Base-by-base conservation (phyloP, 768 basidiomycete genomes). In the Fomitopsis serialis region DNA sequence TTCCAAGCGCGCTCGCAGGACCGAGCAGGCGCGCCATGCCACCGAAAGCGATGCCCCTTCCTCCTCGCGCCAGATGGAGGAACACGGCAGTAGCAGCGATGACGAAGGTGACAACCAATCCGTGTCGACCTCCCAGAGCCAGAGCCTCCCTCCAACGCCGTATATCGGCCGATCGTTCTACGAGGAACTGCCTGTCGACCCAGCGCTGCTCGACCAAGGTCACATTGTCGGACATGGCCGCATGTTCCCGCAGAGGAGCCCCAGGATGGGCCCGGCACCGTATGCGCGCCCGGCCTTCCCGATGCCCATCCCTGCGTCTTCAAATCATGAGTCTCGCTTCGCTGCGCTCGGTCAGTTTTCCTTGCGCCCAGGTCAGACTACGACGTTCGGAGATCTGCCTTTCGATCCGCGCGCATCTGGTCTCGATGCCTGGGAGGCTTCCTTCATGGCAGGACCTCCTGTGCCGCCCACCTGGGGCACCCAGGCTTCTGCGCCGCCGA, bases 11-110 rank as follows among this genome's bases (percentile, higher is more conserved):
- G 11, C n/a, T n/a, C n/a, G n/a, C n/a, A 45, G 81, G 79, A n/a
- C n/a, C n/a, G n/a, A n/a, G 60, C 78, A 84, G 29, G 74, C 74
- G 46, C 69, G 68, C 27, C 78, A 72, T 56, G 66, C 57, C 32
- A 63, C 63, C n/a, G n/a, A n/a, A n/a, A n/a, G n/a, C n/a, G n/a
- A n/a, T n/a, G n/a, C n/a, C n/a, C n/a, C n/a, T n/a, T n/a, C n/a
- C n/a, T n/a, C n/a, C n/a, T n/a, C n/a, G n/a, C n/a, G n/a, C n/a
- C n/a, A n/a, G n/a, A 63, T 67, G 1, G 62, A 65, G 19, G 58
- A 58, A 2, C 42, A 48, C 24, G 42, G 29, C 13, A 23, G 23
- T 12, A 63, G 67, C 0, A 64, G 62, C 29, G 66, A 67, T 1
- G 62, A 66, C 2, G 65, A 66, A 12, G 59, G 11, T 1, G 61